Percentiles rank a stretch among this genome's conserved stretches.
These are phyloP conservation scores for Fusarium oligoseptatum DNA, from an alignment of 2,329 filamentous ascomycete genomes.

Conservation along the genomic window DNA sequence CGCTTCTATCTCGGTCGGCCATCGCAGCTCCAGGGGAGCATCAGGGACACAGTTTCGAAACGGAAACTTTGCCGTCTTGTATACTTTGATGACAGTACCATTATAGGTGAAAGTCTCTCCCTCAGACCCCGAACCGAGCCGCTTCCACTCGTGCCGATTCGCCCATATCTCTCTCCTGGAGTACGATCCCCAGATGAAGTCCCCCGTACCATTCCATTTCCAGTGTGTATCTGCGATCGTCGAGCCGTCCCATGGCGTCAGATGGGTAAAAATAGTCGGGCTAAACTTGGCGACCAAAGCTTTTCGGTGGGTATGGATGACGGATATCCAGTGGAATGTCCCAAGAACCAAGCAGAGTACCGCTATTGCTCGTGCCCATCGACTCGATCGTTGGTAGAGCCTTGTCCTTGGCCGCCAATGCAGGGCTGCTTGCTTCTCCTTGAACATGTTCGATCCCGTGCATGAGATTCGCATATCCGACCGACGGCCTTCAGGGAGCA, in stretches of 20 bases:
- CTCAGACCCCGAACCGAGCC: conserved; percentile 47
- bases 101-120: conserved; percentile 49
- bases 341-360: conserved; percentile 18
- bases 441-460: conserved; percentile 7
- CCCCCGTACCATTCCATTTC: conserved; percentile 18
- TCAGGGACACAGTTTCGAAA: conserved; percentile 50
- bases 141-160: conserved; percentile 45
- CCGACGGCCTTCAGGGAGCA: not conserved
- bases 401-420: conserved; percentile 10
- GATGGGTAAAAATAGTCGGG: conserved; percentile 32
- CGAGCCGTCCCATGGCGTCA: conserved; percentile 11
- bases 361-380: not conserved
- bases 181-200: conserved; percentile 2
- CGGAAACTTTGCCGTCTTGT: conserved; percentile 42
- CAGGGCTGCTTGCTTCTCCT: conserved; percentile 5
- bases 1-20: conserved; percentile 51
- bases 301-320: conserved; percentile 10
- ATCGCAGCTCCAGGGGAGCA: conserved; percentile 25
- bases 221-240: conserved; percentile 19
- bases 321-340: conserved; percentile 17
- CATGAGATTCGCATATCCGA: not conserved
- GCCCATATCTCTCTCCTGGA: conserved; percentile 33
- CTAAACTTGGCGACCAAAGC: conserved; percentile 40
- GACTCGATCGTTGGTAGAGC: conserved; percentile 7
- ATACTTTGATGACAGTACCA: conserved; percentile 49